These are phyloP conservation scores for Diaporthe longicolla DNA, from an alignment of 2,329 filamentous ascomycete species.

Conservation along the genomic window DNA sequence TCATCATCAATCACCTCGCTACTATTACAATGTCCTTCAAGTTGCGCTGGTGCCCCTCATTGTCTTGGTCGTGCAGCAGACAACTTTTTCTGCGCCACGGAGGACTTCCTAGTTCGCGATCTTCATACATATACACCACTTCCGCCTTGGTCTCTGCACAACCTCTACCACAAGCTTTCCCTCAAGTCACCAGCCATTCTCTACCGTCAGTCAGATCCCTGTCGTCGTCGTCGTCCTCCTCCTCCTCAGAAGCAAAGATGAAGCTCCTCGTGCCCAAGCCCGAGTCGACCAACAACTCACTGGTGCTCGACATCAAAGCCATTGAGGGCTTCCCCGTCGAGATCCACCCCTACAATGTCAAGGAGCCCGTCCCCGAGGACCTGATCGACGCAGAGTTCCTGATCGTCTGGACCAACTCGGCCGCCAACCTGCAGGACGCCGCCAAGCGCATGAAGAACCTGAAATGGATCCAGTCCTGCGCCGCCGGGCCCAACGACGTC, in stretches of 20 bases:
- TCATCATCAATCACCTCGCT: conserved; percentile 17
- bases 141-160: neutral
- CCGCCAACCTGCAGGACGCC: conserved; percentile 71
- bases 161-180: too few relatives aligned
- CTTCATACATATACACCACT: neutral
- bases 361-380: conserved; percentile 67
- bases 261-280: conserved; percentile 79
- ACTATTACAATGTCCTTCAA: conserved; percentile 31
- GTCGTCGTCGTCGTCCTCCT: neutral
- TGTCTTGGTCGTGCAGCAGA: conserved; percentile 3
- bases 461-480: conserved; percentile 76
- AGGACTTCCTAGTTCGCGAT: neutral
- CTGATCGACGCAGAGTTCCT: conserved; percentile 72
- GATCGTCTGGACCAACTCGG: conserved; percentile 73
- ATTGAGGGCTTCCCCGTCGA: conserved; percentile 71
- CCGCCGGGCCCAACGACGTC: conserved; percentile 76
- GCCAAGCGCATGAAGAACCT: conserved; percentile 68
- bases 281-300: conserved; percentile 41
- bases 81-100: neutral
- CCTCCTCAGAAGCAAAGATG: conserved; percentile 59
- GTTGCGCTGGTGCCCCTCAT: conserved; percentile 6
- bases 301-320: conserved; percentile 63
- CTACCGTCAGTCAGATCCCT: conserved; percentile 8
- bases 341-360: conserved; percentile 73
- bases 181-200: too few relatives aligned